Percentiles rank a stretch among this genome's conserved stretches.
Evolutionary conservation across 495 filamentous ascomycete species (phyloP).

Genomic region (Durotheca rogersii): DNA sequence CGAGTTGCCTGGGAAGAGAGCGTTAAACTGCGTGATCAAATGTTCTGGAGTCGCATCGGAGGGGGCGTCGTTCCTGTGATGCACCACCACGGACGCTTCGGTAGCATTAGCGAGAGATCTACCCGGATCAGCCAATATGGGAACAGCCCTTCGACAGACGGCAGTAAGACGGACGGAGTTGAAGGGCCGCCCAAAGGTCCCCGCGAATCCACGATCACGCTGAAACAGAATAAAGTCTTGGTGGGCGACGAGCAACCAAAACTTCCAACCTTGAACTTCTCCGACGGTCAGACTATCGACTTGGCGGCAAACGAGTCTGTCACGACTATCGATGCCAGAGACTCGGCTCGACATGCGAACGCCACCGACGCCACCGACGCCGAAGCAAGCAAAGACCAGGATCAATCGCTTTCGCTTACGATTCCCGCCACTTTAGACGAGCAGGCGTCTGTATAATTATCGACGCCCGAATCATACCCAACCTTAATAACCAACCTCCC

Average conservation of each 20-base stretch:
- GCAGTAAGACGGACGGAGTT: constrained; percentile 2
- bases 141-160: constrained; percentile 3
- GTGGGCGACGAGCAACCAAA: constrained; percentile 14
- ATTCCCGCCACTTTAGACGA: constrained; percentile 20
- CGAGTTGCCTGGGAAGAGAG: constrained; percentile 92
- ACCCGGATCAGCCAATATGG: constrained; percentile 21
- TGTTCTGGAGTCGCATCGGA: constrained; percentile 94
- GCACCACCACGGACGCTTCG: constrained; percentile 32
- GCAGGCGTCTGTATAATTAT: constrained; percentile 16
- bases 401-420: constrained; percentile 25
- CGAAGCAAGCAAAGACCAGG: constrained; percentile 15
- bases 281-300: background rate
- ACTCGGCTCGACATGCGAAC: constrained; percentile 3
- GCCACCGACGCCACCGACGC: background rate
- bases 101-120: constrained; percentile 24
- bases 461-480: constrained; percentile 5
- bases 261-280: background rate
- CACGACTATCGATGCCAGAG: background rate
- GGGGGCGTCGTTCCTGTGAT: constrained; percentile 81
- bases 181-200: constrained; percentile 3
- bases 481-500: constrained; percentile 21
- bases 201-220: constrained; percentile 9
- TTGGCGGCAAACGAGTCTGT: background rate
- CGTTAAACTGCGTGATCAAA: constrained; percentile 80
- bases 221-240: constrained; percentile 5